Evolutionary conservation across 1,139 yeast genomes (phyloP), one percentile per base, ranked within the genome.

Genomic region (Keqinozyma sinolaborantium): DNA sequence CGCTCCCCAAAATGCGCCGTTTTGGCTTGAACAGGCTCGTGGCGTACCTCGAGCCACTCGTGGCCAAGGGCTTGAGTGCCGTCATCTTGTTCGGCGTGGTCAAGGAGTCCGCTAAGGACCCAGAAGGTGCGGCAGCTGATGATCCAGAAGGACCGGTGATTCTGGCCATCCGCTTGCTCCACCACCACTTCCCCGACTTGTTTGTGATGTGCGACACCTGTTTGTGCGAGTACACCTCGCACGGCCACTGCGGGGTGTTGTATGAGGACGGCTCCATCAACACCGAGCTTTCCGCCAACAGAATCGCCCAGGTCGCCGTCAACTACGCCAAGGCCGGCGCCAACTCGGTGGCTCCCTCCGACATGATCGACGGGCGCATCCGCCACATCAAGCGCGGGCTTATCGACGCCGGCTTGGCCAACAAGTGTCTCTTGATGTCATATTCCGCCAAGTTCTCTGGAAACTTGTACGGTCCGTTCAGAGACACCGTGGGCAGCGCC

Each of bases 71-170:
- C 1, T 70, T 94, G 31, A 70, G 76, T 40, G 73, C 96, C 1
- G 97, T 92, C 9, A 83, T 92, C 35, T 65, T 92, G 39, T 92
- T 92, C 58, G 99, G 99, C 16, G 97, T 94, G 9, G 59, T 85
- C 50, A 74, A 76, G 33, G 79, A 73, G 5, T 86, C 83, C 3
- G 76, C 66, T 26, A 92, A 92, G 53, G 98, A 92, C 55, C 68
- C 73, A 6, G 69, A 69, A 29, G 99, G 97, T 12, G 76, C 95
- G 2, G 78, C 88, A 26, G 98, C 99, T 2, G 98, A 92, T 56
- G 96, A 90, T 58, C 97, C 97, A 26, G 73, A 85, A 23, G 97
- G 98, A 0, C 98, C 98, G 2, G 97, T 92, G 4, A 90, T 92
- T 44, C 71, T 58, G 40, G 83, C 92, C 18, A 81, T 85, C 48